A percentile compares a stretch with the other conserved stretches of the same genome.
Evolutionary conservation across 1,284 basidiomycete genomes (phyloP).

Genomic region (Ganoderma multipileum): DNA sequence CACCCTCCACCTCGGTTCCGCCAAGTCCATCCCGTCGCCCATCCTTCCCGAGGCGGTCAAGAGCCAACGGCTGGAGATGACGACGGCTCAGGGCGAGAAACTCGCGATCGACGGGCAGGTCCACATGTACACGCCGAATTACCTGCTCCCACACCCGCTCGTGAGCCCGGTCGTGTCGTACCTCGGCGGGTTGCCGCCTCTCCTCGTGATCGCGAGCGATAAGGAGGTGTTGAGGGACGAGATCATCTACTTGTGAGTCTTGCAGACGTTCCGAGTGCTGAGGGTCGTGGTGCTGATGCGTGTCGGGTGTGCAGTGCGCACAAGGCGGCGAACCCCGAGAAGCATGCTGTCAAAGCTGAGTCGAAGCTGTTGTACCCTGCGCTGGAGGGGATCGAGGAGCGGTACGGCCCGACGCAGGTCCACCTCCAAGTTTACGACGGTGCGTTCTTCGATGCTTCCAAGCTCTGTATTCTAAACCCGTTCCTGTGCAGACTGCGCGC

Average conservation of each 20-base stretch:
- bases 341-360: constrained; percentile 72
- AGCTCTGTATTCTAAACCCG: background rate
- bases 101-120: constrained; percentile 75
- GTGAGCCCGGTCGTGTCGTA: constrained; percentile 87
- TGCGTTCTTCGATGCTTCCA: constrained; percentile 37
- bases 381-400: constrained; percentile 68
- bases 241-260: constrained; percentile 82
- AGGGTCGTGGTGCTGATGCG: background rate
- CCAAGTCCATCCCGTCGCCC: constrained; percentile 49
- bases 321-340: constrained; percentile 86
- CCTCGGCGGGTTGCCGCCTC: constrained; percentile 90
- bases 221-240: constrained; percentile 95
- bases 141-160: constrained; percentile 83
- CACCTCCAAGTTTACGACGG: constrained; percentile 91
- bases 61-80: constrained; percentile 54
- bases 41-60: constrained; percentile 29
- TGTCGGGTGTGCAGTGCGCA: constrained; percentile 74
- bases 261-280: background rate
- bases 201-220: constrained; percentile 88
- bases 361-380: constrained; percentile 69
- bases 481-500: constrained; percentile 64
- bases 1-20: constrained; percentile 50
- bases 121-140: constrained; percentile 91
- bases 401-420: constrained; percentile 79
- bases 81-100: constrained; percentile 54